Base-by-base conservation (phyloP, 176 grass and related monocot genomes). In the Phoenix roebelenii region DNA sequence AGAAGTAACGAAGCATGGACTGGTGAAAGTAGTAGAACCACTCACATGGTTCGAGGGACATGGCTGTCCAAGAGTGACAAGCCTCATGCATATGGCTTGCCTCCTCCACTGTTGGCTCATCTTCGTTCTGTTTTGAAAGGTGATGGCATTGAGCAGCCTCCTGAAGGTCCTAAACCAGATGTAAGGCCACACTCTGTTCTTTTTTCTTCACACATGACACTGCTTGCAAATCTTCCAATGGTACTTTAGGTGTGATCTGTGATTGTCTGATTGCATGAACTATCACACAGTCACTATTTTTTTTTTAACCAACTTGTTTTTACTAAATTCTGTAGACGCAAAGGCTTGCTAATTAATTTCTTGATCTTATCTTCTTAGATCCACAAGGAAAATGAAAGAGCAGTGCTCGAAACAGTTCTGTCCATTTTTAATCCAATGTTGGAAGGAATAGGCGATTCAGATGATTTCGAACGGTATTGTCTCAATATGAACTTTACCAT, bases 371-470 rank as follows among this genome's bases (percentile, higher is more conserved):
- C 52, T 78, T 16, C 35, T 64, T n/a, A 54, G 51, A 54, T 86
- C 77, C 58, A 66, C 19, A 74, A 74, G 76, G 79, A 95, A 30
- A 74, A 70, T 71, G 92, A 97, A 58, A 88, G 56, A 76, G 57
- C 71, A 62, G 70, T 91, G 73, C 66, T 91, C 15, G 78, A 88
- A 82, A 91, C 72, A 16, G 65, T 88, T 23, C 1, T 91, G 32
- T 85, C 87, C 65, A 91, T 97, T 77, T 91, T 91, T 66, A 75
- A 58, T 70, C 92, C 87, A 18, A 88, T 97, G 84, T 73, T 91
- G 56, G 81, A 97, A 77, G 84, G 51, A 53, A 82, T 97, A 50
- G 61, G 54, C 7, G 51, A 72, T 51, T 24, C 52, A 25, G 75
- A 88, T 70, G 75, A 77, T 30, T 49, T 60, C 3, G 25, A 65